Percentiles rank a stretch among this genome's conserved stretches.
Evolutionary conservation across 2,329 filamentous ascomycete genomes (phyloP).

Genomic region (Huntiella savannae): DNA sequence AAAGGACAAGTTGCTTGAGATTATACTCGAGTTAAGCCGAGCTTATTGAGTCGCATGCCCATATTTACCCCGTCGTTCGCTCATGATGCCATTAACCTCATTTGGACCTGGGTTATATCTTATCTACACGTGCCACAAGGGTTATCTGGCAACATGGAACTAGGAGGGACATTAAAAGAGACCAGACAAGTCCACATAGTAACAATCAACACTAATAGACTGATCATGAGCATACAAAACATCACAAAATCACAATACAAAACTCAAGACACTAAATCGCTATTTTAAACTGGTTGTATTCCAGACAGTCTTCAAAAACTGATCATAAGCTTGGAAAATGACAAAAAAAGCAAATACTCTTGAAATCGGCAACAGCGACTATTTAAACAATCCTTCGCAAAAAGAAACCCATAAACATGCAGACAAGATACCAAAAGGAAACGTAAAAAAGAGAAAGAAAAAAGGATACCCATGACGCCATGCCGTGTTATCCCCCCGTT

Average conservation of each 20-base stretch:
- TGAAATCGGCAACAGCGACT: constrained; percentile 7
- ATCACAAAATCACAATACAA: no score
- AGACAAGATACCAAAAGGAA: constrained; percentile 4
- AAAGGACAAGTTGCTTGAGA: no score
- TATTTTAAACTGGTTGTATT: constrained; percentile 9
- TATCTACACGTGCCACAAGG: background rate
- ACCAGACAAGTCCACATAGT: no score
- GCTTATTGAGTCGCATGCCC: no score
- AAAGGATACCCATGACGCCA: constrained; percentile 6
- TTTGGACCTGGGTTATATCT: background rate
- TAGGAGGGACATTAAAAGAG: no score
- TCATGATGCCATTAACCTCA: no score
- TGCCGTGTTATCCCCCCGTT: background rate
- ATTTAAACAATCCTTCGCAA: constrained; percentile 5
- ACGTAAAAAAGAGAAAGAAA: background rate
- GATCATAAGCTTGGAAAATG: background rate
- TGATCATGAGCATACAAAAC: no score
- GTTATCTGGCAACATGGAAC: background rate
- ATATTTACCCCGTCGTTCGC: no score
- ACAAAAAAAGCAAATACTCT: constrained; percentile 2
- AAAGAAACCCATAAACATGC: constrained; percentile 1
- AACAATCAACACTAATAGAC: no score
- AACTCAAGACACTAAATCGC: no score
- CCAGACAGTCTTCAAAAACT: background rate
- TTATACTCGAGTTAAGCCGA: no score